Evolutionary conservation across 2,329 filamentous ascomycete genomes (phyloP).

Genomic region (Graphium sp.): DNA sequence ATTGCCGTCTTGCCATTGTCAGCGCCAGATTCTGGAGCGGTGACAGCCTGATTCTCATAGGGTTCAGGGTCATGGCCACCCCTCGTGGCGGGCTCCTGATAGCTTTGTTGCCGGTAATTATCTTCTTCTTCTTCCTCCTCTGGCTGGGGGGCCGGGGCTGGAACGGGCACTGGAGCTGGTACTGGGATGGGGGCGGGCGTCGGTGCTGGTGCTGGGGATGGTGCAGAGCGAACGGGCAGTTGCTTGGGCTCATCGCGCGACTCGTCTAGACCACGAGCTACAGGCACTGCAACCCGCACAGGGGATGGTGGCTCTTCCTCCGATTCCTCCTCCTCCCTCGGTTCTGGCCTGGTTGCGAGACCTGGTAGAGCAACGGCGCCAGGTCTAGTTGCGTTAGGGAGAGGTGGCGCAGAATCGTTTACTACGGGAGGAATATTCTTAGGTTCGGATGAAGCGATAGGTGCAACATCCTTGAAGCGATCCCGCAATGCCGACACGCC

Average conservation of each 20-base stretch:
- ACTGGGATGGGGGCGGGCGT: slow-evolving; percentile 5
- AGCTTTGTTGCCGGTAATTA: slow-evolving; percentile 3
- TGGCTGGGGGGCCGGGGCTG: slow-evolving; percentile 4
- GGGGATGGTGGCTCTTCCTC: slow-evolving; percentile 52
- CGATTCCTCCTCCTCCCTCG: slow-evolving; percentile 40
- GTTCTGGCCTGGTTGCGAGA: slow-evolving; percentile 44
- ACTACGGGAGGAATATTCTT: slow-evolving; percentile 30
- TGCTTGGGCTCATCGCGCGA: slow-evolving; percentile 18
- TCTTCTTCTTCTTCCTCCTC: slow-evolving; percentile 4
- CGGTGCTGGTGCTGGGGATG: slow-evolving; percentile 5
- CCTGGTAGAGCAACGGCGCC: slow-evolving; percentile 67
- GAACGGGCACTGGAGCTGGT: slow-evolving; percentile 4
- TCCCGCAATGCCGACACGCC: slow-evolving; percentile 63
- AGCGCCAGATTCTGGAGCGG: slow-evolving; percentile 3
- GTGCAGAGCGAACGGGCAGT: slow-evolving; percentile 22
- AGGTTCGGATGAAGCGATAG: slow-evolving; percentile 33
- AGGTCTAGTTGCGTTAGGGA: slow-evolving; percentile 49
- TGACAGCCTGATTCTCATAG: no score
- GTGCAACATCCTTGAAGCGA: slow-evolving; percentile 62
- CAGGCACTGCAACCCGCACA: slow-evolving; percentile 72
- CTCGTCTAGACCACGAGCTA: slow-evolving; percentile 50
- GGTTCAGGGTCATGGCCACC: no score
- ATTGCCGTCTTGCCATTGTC: slow-evolving; percentile 52
- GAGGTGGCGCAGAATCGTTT: slow-evolving; percentile 43
- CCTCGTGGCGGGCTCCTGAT: slow-evolving; percentile 1